These are phyloP conservation scores for Trichomonas vaginalis DNA, from an alignment of 208 protist genomes.

Conservation along the genomic window DNA sequence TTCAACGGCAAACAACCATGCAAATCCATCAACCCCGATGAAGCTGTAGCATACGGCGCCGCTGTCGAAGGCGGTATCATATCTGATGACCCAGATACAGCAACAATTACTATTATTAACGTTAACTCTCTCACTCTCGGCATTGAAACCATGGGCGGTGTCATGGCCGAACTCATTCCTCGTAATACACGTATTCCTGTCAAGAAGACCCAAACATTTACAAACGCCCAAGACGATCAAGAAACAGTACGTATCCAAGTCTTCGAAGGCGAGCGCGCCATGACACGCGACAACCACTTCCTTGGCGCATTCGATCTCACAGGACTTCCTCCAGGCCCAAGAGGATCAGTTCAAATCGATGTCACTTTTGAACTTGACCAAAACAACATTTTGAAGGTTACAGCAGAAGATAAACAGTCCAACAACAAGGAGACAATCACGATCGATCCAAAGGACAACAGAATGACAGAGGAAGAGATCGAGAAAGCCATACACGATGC, in stretches of 20 bases:
- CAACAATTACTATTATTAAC: neutral
- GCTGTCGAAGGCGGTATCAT: constrained; percentile 77
- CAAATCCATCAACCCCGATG: constrained; percentile 33
- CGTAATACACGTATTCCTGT: constrained; percentile 37
- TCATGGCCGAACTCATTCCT: constrained; percentile 24
- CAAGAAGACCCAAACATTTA: constrained; percentile 29
- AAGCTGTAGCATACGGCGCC: constrained; percentile 82
- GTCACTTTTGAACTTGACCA: constrained; percentile 73
- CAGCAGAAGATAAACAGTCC: constrained; percentile 7
- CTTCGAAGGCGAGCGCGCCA: constrained; percentile 25
- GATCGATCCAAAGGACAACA: constrained; percentile 16
- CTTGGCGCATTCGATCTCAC: constrained; percentile 61
- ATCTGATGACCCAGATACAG: neutral
- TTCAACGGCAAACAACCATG: constrained; percentile 41
- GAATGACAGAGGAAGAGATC: constrained; percentile 16
- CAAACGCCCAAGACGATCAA: constrained; percentile 28
- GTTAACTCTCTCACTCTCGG: constrained; percentile 25
- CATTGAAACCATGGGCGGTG: constrained; percentile 22
- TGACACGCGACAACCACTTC: constrained; percentile 20
- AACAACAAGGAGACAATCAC: constrained; percentile 26
- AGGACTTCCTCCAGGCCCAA: constrained; percentile 74
- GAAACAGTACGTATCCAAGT: constrained; percentile 21
- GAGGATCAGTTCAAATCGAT: constrained; percentile 47
- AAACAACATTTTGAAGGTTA: constrained; percentile 25
- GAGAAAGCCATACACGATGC: neutral